These are phyloP conservation scores for Serendipita vermifera DNA, from an alignment of 768 basidiomycete genomes.

Conservation along the genomic window DNA sequence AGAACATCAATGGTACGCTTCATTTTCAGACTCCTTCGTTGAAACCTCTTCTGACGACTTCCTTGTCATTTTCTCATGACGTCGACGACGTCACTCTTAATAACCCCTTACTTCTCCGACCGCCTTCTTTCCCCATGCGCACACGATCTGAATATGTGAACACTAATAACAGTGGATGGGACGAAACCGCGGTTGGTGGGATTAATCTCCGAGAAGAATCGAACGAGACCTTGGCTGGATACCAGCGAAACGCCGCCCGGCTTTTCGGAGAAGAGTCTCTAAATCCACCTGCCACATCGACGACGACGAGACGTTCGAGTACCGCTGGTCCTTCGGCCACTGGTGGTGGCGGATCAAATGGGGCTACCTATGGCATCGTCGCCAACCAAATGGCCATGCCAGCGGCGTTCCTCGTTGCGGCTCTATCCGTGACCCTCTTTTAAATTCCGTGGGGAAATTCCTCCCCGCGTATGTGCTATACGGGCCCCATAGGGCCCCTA, in stretches of 20 bases:
- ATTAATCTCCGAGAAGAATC: neutral
- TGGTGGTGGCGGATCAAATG: neutral
- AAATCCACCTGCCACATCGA: neutral
- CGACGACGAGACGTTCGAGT: neutral
- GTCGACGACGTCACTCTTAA: no score
- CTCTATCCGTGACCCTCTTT: neutral
- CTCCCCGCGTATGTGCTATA: no score
- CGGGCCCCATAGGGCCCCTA: no score
- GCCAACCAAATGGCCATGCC: neutral
- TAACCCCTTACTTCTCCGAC: no score
- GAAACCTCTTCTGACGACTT: no score
- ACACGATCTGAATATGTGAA: no score
- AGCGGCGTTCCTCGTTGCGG: neutral
- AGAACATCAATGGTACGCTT: neutral
- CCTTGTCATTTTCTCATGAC: no score
- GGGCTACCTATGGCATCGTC: neutral
- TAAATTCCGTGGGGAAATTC: no score
- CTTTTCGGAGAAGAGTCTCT: neutral
- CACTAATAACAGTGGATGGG: neutral
- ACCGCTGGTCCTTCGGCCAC: neutral
- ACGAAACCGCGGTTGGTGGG: neutral
- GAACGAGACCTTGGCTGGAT: constrained; percentile 2
- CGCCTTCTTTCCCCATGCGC: no score
- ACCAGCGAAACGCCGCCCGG: constrained; percentile 1
- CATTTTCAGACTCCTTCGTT: no score